Evolutionary conservation across 805 yeast genomes (phyloP).

Genomic region (Sporopachydermia quercuum): DNA sequence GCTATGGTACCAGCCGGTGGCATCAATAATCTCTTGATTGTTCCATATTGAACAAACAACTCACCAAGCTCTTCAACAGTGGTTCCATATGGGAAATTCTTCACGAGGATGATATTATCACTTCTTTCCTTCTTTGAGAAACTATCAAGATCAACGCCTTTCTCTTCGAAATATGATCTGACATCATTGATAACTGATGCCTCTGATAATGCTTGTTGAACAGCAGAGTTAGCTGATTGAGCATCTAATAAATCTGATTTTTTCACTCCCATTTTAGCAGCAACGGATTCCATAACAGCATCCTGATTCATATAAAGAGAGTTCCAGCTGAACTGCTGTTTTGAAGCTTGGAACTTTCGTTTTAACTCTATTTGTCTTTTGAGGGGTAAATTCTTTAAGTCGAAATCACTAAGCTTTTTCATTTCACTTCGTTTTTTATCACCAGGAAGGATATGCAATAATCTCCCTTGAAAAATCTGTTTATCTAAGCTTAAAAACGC

Average conservation of each 20-base stretch:
- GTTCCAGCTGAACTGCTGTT: slow-evolving; percentile 87
- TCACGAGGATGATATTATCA: slow-evolving; percentile 67
- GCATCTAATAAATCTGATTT: slow-evolving; percentile 83
- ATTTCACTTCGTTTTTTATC: slow-evolving; percentile 52
- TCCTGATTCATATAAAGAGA: slow-evolving; percentile 81
- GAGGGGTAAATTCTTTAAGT: slow-evolving; percentile 75
- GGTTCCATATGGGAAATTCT: slow-evolving; percentile 86
- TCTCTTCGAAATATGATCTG: slow-evolving; percentile 67
- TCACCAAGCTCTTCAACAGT: slow-evolving; percentile 69
- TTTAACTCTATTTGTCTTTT: slow-evolving; percentile 82
- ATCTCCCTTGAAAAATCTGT: slow-evolving; percentile 85
- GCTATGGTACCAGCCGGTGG: slow-evolving; percentile 97
- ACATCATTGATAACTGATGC: slow-evolving; percentile 91
- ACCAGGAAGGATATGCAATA: slow-evolving; percentile 79
- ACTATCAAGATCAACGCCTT: slow-evolving; percentile 70
- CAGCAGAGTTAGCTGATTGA: slow-evolving; percentile 75
- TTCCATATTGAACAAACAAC: slow-evolving; percentile 68
- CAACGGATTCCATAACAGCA: slow-evolving; percentile 85
- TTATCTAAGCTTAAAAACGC: slow-evolving; percentile 72
- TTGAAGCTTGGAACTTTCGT: slow-evolving; percentile 71
- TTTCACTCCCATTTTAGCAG: slow-evolving; percentile 64
- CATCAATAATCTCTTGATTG: slow-evolving; percentile 65
- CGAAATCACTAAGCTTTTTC: slow-evolving; percentile 81
- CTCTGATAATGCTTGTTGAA: slow-evolving; percentile 93
- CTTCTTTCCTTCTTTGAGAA: slow-evolving; percentile 58